Evolutionary conservation across 306 rosid species (phyloP).

Genomic region (Senna tora): DNA sequence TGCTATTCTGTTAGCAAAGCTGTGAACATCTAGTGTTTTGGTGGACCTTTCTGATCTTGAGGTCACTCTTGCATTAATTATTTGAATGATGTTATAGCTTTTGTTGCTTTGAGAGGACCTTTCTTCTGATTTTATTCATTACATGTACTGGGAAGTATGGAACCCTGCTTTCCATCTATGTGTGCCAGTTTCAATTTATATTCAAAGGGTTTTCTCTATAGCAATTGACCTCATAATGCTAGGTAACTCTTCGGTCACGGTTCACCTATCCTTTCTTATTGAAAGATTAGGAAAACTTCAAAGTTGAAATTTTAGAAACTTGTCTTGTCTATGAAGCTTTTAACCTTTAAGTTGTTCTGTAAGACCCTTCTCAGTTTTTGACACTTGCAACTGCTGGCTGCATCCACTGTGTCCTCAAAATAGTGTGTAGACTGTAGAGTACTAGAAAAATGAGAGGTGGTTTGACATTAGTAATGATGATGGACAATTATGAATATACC

Average conservation of each 20-base stretch:
- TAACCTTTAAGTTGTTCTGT: neutral
- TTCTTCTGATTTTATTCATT: neutral
- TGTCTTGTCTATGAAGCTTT: neutral
- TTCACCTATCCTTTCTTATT: neutral
- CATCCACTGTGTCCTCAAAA: neutral
- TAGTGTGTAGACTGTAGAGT: neutral
- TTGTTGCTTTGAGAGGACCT: neutral
- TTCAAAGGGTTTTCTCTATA: neutral
- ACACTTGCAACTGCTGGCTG: neutral
- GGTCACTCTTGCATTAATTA: neutral
- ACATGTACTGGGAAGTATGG: neutral
- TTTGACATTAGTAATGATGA: neutral
- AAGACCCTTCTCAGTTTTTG: neutral
- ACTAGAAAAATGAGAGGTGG: neutral
- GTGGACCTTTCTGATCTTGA: constrained; percentile 3
- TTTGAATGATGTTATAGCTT: neutral
- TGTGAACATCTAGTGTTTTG: neutral
- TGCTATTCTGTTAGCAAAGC: neutral
- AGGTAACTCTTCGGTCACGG: neutral
- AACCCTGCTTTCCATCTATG: neutral
- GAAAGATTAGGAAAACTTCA: neutral
- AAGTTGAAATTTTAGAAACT: neutral
- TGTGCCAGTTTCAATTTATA: neutral
- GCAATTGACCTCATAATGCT: neutral
- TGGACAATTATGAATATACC: neutral